These are phyloP conservation scores for Beverwykella pulmonaria DNA, from an alignment of 495 filamentous ascomycete genomes.

Conservation along the genomic window DNA sequence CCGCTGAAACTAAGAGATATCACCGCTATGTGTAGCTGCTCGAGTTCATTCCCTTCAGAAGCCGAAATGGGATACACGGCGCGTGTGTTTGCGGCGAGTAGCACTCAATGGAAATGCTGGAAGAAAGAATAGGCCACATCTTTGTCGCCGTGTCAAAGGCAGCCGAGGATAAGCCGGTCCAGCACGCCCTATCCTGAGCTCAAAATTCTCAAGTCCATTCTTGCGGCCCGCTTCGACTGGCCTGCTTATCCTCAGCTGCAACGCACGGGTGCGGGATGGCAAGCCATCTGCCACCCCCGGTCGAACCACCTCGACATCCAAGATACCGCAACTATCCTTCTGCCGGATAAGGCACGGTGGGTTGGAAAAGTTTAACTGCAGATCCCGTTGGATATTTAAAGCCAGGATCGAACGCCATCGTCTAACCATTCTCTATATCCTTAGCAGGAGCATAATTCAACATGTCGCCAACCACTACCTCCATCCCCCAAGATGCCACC, in stretches of 20 bases:
- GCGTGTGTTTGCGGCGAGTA: no score
- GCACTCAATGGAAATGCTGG: background rate
- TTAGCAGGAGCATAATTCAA: no score
- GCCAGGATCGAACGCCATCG: background rate
- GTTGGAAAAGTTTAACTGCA: background rate
- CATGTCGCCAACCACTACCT: constrained; percentile 57
- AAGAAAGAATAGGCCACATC: background rate
- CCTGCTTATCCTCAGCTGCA: background rate
- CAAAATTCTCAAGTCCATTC: background rate
- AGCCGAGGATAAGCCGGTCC: constrained; percentile 3
- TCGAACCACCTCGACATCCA: background rate
- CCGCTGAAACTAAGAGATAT: background rate
- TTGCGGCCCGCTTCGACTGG: background rate
- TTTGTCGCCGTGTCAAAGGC: background rate
- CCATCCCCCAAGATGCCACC: constrained; percentile 61
- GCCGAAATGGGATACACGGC: no score
- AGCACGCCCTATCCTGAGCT: background rate
- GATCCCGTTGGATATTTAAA: background rate
- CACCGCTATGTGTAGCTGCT: background rate
- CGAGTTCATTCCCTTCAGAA: background rate
- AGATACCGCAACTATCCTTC: background rate
- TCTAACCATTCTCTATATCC: background rate
- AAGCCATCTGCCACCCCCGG: background rate
- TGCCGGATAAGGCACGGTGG: background rate
- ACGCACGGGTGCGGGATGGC: background rate